Conservation (phyloP, 2,329 filamentous ascomycete genomes). For the Arthrobotrys entomopaga region DNA sequence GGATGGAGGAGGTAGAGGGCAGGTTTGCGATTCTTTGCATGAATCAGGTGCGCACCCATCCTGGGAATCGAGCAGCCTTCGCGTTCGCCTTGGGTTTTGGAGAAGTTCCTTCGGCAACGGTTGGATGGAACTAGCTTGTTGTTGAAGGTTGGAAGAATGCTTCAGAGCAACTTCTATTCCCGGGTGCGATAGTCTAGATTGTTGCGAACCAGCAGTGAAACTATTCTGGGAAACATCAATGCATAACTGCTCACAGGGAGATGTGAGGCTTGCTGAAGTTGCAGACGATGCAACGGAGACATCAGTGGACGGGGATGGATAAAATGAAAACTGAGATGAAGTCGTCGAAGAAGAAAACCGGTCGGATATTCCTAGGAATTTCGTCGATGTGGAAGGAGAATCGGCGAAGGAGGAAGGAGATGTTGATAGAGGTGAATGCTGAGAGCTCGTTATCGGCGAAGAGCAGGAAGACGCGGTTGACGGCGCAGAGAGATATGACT, state of each 20-base stretch:
- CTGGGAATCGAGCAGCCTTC: slow-evolving; percentile 55
- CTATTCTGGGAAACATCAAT: slow-evolving; percentile 18
- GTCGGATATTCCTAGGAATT: slow-evolving; percentile 41
- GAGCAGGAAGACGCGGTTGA: slow-evolving; percentile 37
- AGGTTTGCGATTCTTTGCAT: slow-evolving; percentile 68
- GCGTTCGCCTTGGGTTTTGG: slow-evolving; percentile 67
- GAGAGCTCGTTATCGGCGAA: slow-evolving; percentile 30
- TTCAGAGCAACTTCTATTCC: slow-evolving; percentile 33
- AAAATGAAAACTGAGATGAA: slow-evolving; percentile 31
- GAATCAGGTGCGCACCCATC: slow-evolving; percentile 68
- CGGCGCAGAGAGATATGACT: slow-evolving; percentile 31
- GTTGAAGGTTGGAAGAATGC: slow-evolving; percentile 38
- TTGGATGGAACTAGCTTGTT: slow-evolving; percentile 59
- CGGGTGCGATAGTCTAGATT: slow-evolving; percentile 7
- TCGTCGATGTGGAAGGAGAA: slow-evolving; percentile 30
- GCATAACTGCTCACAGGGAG: slow-evolving; percentile 29
- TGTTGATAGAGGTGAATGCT: slow-evolving; percentile 20
- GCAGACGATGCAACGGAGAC: slow-evolving; percentile 34
- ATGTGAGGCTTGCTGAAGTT: slow-evolving; percentile 32
- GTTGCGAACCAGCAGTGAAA: slow-evolving; percentile 15
- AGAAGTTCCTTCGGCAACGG: slow-evolving; percentile 71
- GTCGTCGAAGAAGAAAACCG: slow-evolving; percentile 27
- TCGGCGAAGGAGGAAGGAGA: slow-evolving; percentile 48
- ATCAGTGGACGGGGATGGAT: slow-evolving; percentile 29
- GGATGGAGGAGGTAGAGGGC: slow-evolving; percentile 70